Conservation (phyloP, 2,329 filamentous ascomycete species). For the Arthrobotrys pseudoclavata region DNA sequence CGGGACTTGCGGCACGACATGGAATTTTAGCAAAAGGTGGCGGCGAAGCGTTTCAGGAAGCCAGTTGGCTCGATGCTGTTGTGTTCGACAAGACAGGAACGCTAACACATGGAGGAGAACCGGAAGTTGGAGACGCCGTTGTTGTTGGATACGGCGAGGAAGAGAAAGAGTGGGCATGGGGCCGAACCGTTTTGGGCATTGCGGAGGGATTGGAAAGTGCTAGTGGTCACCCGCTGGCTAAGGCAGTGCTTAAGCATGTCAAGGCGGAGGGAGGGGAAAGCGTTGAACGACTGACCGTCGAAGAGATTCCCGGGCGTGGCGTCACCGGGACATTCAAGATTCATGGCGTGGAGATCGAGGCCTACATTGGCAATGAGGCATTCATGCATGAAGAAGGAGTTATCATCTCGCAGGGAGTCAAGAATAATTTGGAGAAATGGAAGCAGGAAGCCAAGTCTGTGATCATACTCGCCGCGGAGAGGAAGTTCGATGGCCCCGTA, state of each 20-base stretch:
- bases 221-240: slow-evolving; percentile 81
- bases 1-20: slow-evolving; percentile 72
- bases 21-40: slow-evolving; percentile 74
- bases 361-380: slow-evolving; percentile 80
- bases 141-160: slow-evolving; percentile 10
- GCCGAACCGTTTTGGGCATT: slow-evolving; percentile 67
- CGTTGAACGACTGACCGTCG: slow-evolving; percentile 66
- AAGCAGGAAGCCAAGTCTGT: slow-evolving; percentile 76
- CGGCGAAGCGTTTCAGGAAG: slow-evolving; percentile 74
- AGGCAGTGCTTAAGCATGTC: slow-evolving; percentile 77
- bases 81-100: slow-evolving; percentile 76
- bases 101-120: slow-evolving; percentile 75
- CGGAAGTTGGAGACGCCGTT: slow-evolving; percentile 73
- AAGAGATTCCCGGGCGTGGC: slow-evolving; percentile 80
- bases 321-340: slow-evolving; percentile 73
- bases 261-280: slow-evolving; percentile 64
- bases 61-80: slow-evolving; percentile 71
- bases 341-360: slow-evolving; percentile 66
- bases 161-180: slow-evolving; percentile 60
- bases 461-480: slow-evolving; percentile 65
- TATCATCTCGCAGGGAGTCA: slow-evolving; percentile 25
- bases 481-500: slow-evolving; percentile 4
- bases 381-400: slow-evolving; percentile 71
- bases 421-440: slow-evolving; percentile 67
- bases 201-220: slow-evolving; percentile 76